Evolutionary conservation across 2,329 filamentous ascomycete species (phyloP), one percentile per base, ranked within the genome.

Genomic region (Beauveria sp.): DNA sequence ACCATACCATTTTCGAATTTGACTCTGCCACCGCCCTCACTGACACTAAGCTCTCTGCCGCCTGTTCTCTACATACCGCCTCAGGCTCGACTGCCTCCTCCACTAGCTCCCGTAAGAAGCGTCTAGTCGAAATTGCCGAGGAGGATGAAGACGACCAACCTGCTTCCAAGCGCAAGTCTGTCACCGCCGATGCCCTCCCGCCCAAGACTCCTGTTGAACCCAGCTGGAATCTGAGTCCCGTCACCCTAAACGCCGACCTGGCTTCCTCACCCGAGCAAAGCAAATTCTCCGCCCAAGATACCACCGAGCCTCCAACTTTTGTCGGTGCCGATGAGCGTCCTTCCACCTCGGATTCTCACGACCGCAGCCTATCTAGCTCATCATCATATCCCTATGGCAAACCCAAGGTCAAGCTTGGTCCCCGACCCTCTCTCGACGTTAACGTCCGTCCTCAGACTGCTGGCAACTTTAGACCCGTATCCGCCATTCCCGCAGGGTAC

Each of bases 81-180:
- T 91, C 91, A 14, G 89, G 88, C 45, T 96, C 93, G 22, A 90
- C 87, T 66, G 91, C 89, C 28, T 96, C 93, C 12, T 93, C 91
- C 5, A 89, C 85, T 54, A 92, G 89, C 71, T 96, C 91, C 5
- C 79, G 89, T 63, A 83, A 87, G 70, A 85, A 88, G 68, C 87
- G 90, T 66, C 78, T 98, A 68, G 88, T 93, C 77, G 93, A 96
- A 76, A 97, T 98, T 71, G 87, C 89, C n/a, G 95, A 98, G 75
- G 90, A 95, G 76, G 90, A 88, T 59, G 91, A 96, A 70, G 92
- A 96, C 69, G 85, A 87, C 63, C 78, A 81, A 65, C 72, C 72
- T n/a, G 78, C 84, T 30, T 77, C 75, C 47, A 87, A 86, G 68
- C 78, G 84, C 60, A 80, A 86, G 68, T 86, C 82, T 2, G 74